A percentile compares a stretch with the other conserved stretches of the same genome.
Evolutionary conservation across 75 land plant genomes (phyloP).

Genomic region (Adiantum capillusveneris): DNA sequence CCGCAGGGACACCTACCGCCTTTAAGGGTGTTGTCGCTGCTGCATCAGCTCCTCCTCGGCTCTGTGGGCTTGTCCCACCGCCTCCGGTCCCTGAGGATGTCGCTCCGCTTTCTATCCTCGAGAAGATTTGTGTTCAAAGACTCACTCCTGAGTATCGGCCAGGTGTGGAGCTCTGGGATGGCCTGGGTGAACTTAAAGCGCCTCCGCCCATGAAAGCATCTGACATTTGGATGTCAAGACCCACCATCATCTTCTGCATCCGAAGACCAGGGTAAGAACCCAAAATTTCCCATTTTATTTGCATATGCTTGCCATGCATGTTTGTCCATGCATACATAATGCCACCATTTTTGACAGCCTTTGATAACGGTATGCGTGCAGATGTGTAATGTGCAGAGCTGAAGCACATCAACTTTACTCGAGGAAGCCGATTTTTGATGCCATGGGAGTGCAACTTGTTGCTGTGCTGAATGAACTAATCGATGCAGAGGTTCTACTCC

Average conservation of each 20-base stretch:
- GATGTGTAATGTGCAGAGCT: constrained; percentile 76
- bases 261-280: constrained; percentile 55
- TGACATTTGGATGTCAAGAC: constrained; percentile 45
- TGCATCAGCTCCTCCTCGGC: constrained; percentile 25
- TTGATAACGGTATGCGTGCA: constrained; percentile 15
- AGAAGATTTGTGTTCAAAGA: constrained; percentile 44
- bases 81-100: constrained; percentile 34
- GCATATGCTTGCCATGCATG: too few species aligned
- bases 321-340: too few species aligned
- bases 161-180: constrained; percentile 37
- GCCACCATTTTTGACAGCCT: too few species aligned
- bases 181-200: neutral
- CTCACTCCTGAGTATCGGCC: constrained; percentile 51
- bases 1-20: neutral
- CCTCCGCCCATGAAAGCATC: constrained; percentile 38
- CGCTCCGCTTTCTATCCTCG: constrained; percentile 33
- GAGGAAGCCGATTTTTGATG: constrained; percentile 62
- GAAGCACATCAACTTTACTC: constrained; percentile 62
- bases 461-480: constrained; percentile 50
- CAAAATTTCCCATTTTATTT: too few species aligned
- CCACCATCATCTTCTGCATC: constrained; percentile 43
- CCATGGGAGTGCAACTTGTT: constrained; percentile 50
- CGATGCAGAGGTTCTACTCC: constrained; percentile 42
- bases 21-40: constrained; percentile 55
- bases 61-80: constrained; percentile 51